Percentiles rank a stretch among this genome's conserved stretches.
These are phyloP conservation scores for Xylaria sp. DNA, from an alignment of 2,329 filamentous ascomycete genomes.

Conservation along the genomic window DNA sequence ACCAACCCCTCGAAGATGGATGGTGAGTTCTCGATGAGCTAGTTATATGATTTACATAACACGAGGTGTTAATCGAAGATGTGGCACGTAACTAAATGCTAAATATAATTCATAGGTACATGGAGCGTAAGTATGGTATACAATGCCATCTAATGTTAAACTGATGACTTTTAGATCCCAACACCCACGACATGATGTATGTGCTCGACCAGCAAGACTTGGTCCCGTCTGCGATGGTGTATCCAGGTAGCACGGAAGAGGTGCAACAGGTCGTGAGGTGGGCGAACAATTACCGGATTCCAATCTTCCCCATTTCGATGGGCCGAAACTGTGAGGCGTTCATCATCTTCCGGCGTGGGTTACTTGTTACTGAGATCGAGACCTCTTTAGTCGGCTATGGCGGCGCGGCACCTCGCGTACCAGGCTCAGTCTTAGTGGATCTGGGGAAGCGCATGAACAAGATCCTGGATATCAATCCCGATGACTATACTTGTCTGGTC, in stretches of 20 bases:
- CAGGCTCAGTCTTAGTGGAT: slow-evolving; percentile 56
- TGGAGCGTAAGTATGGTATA: slow-evolving; percentile 36
- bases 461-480: slow-evolving; percentile 56
- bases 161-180: slow-evolving; percentile 40
- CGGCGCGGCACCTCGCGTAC: slow-evolving; percentile 58
- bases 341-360: background rate
- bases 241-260: slow-evolving; percentile 40
- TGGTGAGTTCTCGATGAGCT: slow-evolving; percentile 41
- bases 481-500: slow-evolving; percentile 56
- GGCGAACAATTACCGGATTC: slow-evolving; percentile 40
- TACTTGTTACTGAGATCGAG: background rate
- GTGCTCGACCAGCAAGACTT: slow-evolving; percentile 53
- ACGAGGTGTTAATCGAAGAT: background rate
- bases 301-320: slow-evolving; percentile 40
- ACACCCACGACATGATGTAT: slow-evolving; percentile 50
- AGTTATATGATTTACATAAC: slow-evolving; percentile 28
- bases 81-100: background rate
- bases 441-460: slow-evolving; percentile 60
- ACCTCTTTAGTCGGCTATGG: slow-evolving; percentile 55
- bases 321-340: slow-evolving; percentile 39
- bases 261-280: slow-evolving; percentile 43
- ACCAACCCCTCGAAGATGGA: slow-evolving; percentile 48
- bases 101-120: slow-evolving; percentile 35
- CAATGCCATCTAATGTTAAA: background rate
- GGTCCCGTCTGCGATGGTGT: slow-evolving; percentile 51